Base-by-base conservation (phyloP, 1,284 basidiomycete species). In the Coniferiporia sulphurascens region DNA sequence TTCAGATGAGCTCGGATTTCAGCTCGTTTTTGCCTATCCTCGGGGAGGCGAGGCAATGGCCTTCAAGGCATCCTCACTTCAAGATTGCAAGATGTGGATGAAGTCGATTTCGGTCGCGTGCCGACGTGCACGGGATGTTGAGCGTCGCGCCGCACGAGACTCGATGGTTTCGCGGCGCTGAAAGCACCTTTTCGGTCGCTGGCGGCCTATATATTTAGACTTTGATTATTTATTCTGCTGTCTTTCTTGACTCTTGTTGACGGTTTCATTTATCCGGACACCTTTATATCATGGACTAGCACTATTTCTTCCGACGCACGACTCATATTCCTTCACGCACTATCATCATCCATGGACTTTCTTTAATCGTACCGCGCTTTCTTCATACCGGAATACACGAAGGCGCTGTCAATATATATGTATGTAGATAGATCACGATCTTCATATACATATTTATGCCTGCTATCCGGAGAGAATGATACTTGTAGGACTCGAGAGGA, bases 1-100 rank as follows among this genome's bases (percentile, higher is more conserved):
- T 52, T 32, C 66, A 85, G 87, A 89, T 51, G 89, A 91, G 60
- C 69, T 77, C 0, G 72, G 78, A 0, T 86, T 94, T 74, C 80
- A 84, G 59, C 70, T 93, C 10, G 72, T 77, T 3, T 73, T 88
- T 48, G 78, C 84, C 1, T 89, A 89, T 69, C 84, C 86, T 41
- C 80, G 89, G 48, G 90, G 90, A 36, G 89, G 89, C 3, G 89
- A 92, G 59, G 78, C 78, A 4, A 81, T 93, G 55, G 73, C 75
- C 4, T 71, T 94, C 55, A 83, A 83, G 44, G 84, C 87, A 0
- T 67, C 74, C 1, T 86, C 82, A 13, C 72, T 77, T 0, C 78
- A 84, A 34, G 91, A 93, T 52, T 86, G 86, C 59, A 83, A 86
- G 65, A 64, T 74, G 1, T 89, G 86, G 86, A 76, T 83, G 65